These are phyloP conservation scores for Bryoerythrophyllum caledonicum DNA, from an alignment of 225 moss, liverwort and hornwort genomes.

Conservation along the genomic window DNA sequence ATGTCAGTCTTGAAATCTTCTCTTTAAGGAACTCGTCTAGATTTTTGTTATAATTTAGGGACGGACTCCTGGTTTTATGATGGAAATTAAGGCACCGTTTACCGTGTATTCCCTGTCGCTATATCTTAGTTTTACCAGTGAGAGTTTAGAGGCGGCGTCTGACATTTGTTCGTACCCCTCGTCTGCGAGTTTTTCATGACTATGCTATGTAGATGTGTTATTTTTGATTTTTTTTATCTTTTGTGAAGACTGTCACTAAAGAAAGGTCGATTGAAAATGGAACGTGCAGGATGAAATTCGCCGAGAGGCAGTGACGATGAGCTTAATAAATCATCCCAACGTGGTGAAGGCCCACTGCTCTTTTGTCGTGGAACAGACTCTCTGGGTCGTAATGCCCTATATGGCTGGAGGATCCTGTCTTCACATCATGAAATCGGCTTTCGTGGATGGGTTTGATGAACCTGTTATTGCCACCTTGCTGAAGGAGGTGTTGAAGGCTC, in stretches of 20 bases:
- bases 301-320: conserved; percentile 92
- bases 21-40: neutral
- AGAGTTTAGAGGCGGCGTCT: conserved; percentile 10
- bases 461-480: conserved; percentile 82
- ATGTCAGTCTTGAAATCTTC: neutral
- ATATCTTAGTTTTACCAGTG: neutral
- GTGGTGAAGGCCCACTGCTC: conserved; percentile 91
- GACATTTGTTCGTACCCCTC: conserved; percentile 5
- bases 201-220: neutral
- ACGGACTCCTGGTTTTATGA: neutral
- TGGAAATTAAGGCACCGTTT: conserved; percentile 5
- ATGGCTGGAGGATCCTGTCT: conserved; percentile 94
- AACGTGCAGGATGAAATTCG: conserved; percentile 78
- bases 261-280: neutral
- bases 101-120: neutral
- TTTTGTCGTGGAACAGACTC: conserved; percentile 76
- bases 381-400: conserved; percentile 95
- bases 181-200: neutral
- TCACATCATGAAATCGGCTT: conserved; percentile 89
- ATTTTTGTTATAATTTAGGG: neutral
- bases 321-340: conserved; percentile 83
- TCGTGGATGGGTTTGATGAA: conserved; percentile 82
- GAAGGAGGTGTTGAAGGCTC: conserved; percentile 85
- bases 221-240: neutral
- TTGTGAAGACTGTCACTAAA: conserved; percentile 2